phyloP scores from a whole-genome alignment of 2,329 filamentous ascomycete species.

The Exophiala sideris region DNA sequence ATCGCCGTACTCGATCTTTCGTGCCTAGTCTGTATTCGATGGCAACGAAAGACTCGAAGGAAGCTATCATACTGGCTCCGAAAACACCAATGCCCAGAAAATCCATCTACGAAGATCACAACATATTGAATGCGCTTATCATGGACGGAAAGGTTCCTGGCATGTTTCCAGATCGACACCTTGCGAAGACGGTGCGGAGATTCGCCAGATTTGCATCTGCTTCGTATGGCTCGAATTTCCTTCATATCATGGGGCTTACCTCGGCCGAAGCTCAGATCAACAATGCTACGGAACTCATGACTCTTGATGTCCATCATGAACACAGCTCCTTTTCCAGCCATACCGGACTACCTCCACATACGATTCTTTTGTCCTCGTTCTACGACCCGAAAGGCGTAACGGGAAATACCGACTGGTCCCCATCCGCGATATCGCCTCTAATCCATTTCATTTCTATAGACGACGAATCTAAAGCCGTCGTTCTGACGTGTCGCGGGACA shows the following conservation, averaged over 20 bases:
- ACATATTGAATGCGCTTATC: constrained; percentile 42
- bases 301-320: constrained; percentile 39
- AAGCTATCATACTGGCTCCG: constrained; percentile 40
- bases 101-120: constrained; percentile 45
- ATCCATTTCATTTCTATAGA: constrained; percentile 72
- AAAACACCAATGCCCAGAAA: constrained; percentile 38
- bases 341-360: constrained; percentile 43
- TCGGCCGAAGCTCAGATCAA: constrained; percentile 26
- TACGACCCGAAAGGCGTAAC: constrained; percentile 63
- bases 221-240: constrained; percentile 46
- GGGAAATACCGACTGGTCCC: constrained; percentile 53
- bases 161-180: constrained; percentile 44
- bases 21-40: constrained; percentile 47
- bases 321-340: constrained; percentile 46
- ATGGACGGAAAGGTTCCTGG: constrained; percentile 45
- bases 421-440: constrained; percentile 60
- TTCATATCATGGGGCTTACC: constrained; percentile 45
- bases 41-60: constrained; percentile 42
- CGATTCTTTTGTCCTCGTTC: constrained; percentile 64
- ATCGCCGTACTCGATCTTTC: constrained; percentile 38
- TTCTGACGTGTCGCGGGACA: constrained; percentile 69
- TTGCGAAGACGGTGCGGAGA: constrained; percentile 45
- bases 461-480: constrained; percentile 67
- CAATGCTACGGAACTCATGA: constrained; percentile 32
- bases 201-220: constrained; percentile 48